These are phyloP conservation scores for Streptanthus diversifolius DNA, from an alignment of 345 rosid genomes.

Conservation along the genomic window DNA sequence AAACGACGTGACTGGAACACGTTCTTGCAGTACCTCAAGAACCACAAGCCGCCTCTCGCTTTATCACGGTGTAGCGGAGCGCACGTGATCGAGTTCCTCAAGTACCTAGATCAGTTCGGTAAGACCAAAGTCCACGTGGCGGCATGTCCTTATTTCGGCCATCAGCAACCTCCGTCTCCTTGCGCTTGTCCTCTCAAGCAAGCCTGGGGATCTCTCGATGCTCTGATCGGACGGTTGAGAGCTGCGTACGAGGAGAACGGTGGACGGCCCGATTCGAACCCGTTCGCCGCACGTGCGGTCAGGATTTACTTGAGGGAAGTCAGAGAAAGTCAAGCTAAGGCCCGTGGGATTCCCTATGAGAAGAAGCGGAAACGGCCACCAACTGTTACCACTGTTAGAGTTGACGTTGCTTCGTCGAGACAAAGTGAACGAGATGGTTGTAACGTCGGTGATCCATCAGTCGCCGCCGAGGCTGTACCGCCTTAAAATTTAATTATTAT, in stretches of 20 bases:
- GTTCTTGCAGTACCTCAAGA: slow-evolving; percentile 61
- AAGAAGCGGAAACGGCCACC: slow-evolving; percentile 62
- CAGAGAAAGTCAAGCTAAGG: slow-evolving; percentile 65
- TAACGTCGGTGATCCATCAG: slow-evolving; percentile 18
- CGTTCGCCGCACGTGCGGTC: slow-evolving; percentile 65
- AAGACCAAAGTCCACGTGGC: slow-evolving; percentile 65
- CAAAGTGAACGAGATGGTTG: slow-evolving; percentile 14
- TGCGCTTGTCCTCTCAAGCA: slow-evolving; percentile 67
- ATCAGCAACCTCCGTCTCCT: slow-evolving; percentile 59
- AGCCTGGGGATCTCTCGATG: slow-evolving; percentile 80
- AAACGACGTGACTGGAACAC: slow-evolving; percentile 74
- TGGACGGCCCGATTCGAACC: slow-evolving; percentile 59
- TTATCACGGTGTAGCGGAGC: slow-evolving; percentile 65
- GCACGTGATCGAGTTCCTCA: slow-evolving; percentile 66
- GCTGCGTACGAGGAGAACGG: slow-evolving; percentile 75
- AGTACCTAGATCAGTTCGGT: slow-evolving; percentile 68
- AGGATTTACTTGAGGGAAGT: slow-evolving; percentile 67
- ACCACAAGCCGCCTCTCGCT: slow-evolving; percentile 64
- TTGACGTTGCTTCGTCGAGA: slow-evolving; percentile 30
- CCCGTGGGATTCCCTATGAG: slow-evolving; percentile 69
- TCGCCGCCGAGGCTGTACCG: slow-evolving; percentile 23
- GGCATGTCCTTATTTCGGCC: slow-evolving; percentile 57
- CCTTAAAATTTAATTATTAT: slow-evolving; percentile 8
- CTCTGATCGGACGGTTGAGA: slow-evolving; percentile 70
- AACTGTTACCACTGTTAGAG: slow-evolving; percentile 22